These are phyloP conservation scores for Venturia pyrina DNA, from an alignment of 2,329 filamentous ascomycete species.

Conservation along the genomic window DNA sequence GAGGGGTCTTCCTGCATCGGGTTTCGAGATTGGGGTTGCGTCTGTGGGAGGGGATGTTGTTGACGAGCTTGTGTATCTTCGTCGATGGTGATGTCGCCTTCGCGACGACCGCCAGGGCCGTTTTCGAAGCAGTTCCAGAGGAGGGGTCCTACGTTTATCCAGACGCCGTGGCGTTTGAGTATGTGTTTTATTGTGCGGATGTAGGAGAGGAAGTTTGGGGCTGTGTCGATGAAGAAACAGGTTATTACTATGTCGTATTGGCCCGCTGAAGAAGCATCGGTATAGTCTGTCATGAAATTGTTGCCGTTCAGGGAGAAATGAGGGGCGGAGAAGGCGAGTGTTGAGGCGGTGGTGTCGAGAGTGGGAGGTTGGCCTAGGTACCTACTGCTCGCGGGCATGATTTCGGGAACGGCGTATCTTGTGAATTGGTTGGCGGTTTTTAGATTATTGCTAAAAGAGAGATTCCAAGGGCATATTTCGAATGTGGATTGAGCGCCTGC, in stretches of 20 bases:
- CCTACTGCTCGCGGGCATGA: constrained; percentile 32
- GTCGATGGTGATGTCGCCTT: constrained; percentile 9
- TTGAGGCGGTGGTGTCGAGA: constrained; percentile 96
- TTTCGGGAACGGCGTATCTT: constrained; percentile 66
- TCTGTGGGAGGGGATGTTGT: background rate
- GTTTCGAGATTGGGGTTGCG: background rate
- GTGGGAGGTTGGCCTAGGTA: constrained; percentile 13
- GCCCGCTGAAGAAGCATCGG: constrained; percentile 62
- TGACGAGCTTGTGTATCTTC: constrained; percentile 3
- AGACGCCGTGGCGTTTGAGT: constrained; percentile 1
- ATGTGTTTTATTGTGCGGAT: constrained; percentile 1
- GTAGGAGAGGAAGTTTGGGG: constrained; percentile 9
- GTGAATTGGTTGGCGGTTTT: constrained; percentile 65
- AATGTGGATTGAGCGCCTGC: constrained; percentile 5
- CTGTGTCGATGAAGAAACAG: constrained; percentile 13
- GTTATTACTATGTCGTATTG: constrained; percentile 8
- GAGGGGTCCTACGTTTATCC: constrained; percentile 13
- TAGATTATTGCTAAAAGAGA: constrained; percentile 78
- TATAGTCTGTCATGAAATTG: constrained; percentile 72
- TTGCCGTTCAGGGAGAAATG: constrained; percentile 51
- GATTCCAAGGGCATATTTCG: constrained; percentile 73
- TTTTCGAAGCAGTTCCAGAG: constrained; percentile 92
- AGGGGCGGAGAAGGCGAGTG: constrained; percentile 50
- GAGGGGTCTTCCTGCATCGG: constrained; percentile 65
- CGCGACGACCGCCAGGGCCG: constrained; percentile 46